Evolutionary conservation across 2,329 filamentous ascomycete species (phyloP), one percentile per base, ranked within the genome.

Genomic region (Orbilia quercus): DNA sequence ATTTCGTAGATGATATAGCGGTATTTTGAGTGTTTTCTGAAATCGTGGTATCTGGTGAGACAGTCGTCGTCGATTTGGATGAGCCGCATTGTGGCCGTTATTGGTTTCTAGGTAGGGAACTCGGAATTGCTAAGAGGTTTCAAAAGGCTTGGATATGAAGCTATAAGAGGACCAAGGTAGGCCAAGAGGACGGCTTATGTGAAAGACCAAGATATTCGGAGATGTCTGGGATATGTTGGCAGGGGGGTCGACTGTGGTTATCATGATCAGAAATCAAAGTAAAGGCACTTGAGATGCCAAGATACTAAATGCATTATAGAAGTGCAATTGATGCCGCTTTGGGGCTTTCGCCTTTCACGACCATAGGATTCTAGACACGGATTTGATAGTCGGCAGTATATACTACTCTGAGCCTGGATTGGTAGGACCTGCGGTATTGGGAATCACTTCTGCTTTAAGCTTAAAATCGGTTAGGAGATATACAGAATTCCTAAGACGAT

Each of bases 21-120:
- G 36, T 40, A 40, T 12, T 12, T 40, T 12, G 6, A 3, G 36
- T 40, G 36, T 16, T 40, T 40, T 40, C 36, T 40, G 11, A 40
- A 16, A 3, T 12, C 36, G 36, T 12, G 36, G 36, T 12, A 40
- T 40, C 14, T 40, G 14, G 36, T 40, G 36, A 40, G 36, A 16
- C 36, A 40, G 12, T 40, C 36, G 36, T 40, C 36, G 36, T 40
- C 36, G 36, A 40, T 40, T 40, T 40, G 36, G 36, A 40, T 40
- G 9, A 7, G 12, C 12, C 6, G 14, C 36, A 40, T 40, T 40
- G 36, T 12, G 36, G 36, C 36, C 3, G 36, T 5, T 16, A 31
- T 31, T 4, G 28, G n/a, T n/a, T n/a, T 9, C 28, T 9, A 31
- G 9, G 9, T 9, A 31, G 9, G 28, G 4, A 5, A 31, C 9